Conservation (phyloP, 371 early-diverging fungal genomes). For the Neoconidiobolus thromboides region DNA sequence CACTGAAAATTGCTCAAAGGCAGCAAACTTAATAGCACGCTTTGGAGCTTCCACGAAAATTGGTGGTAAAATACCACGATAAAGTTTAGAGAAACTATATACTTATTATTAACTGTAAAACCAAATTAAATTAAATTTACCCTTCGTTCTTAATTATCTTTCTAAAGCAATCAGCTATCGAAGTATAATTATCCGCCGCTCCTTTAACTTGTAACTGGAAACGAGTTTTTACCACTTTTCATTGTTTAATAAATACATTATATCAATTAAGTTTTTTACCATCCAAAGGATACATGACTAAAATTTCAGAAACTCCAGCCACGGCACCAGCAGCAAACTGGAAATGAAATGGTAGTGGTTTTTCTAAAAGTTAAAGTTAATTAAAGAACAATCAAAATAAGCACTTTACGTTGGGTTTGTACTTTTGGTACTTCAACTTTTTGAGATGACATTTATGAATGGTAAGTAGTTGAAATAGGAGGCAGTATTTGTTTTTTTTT, state of each 20-base stretch:
- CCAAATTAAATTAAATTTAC: constrained; percentile 14
- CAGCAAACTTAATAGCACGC: constrained; percentile 90
- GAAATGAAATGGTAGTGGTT: constrained; percentile 66
- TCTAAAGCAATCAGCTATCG: constrained; percentile 51
- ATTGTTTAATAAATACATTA: background rate
- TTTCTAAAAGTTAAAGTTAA: background rate
- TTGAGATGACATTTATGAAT: too few relatives aligned
- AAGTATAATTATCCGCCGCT: constrained; percentile 42
- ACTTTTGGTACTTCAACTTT: too few relatives aligned
- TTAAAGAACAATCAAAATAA: background rate
- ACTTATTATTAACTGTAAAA: background rate
- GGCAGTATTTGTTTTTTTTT: too few relatives aligned
- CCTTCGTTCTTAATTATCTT: constrained; percentile 88
- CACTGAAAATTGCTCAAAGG: constrained; percentile 72
- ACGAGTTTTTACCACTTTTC: constrained; percentile 80
- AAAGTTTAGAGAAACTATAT: constrained; percentile 45
- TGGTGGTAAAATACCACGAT: constrained; percentile 90
- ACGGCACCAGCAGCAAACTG: constrained; percentile 86
- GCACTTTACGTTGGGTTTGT: too few relatives aligned
- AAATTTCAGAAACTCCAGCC: constrained; percentile 89
- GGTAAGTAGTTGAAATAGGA: too few relatives aligned
- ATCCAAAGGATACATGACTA: constrained; percentile 94
- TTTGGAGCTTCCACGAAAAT: constrained; percentile 97
- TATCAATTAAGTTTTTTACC: constrained; percentile 19
- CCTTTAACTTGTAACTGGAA: constrained; percentile 75